These are phyloP conservation scores for Alternaria sp. DNA, from an alignment of 2,329 filamentous ascomycete genomes.

Conservation along the genomic window DNA sequence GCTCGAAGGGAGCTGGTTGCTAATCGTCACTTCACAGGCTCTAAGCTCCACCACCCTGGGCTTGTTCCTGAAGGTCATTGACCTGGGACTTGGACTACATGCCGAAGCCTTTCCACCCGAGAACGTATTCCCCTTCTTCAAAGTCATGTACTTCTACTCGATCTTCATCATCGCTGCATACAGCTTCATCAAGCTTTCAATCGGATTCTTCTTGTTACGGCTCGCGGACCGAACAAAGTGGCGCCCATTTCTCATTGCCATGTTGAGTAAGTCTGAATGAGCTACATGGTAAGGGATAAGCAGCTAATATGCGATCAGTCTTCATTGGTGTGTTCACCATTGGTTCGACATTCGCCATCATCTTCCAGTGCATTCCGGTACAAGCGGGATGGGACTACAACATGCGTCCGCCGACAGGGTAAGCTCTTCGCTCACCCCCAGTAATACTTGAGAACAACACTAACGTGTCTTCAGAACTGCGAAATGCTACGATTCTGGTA, in stretches of 20 bases:
- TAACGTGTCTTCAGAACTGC: constrained; percentile 16
- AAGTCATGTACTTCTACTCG: constrained; percentile 54
- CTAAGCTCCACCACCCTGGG: constrained; percentile 21
- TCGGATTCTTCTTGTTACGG: constrained; percentile 56
- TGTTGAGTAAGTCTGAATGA: constrained; percentile 47
- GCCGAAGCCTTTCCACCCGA: constrained; percentile 35
- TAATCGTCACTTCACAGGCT: constrained; percentile 3
- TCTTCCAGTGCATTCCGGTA: constrained; percentile 48
- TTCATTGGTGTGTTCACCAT: constrained; percentile 33
- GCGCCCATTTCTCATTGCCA: constrained; percentile 50
- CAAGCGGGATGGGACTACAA: constrained; percentile 52
- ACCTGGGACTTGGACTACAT: constrained; percentile 57
- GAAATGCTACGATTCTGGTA: constrained; percentile 42
- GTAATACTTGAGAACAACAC: no score
- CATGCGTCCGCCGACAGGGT: constrained; percentile 29
- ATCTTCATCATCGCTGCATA: constrained; percentile 55
- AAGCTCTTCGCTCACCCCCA: neutral
- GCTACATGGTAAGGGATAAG: neutral
- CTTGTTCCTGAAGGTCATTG: constrained; percentile 23
- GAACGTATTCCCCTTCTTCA: constrained; percentile 44
- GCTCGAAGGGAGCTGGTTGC: neutral
- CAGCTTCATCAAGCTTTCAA: constrained; percentile 56
- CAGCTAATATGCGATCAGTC: constrained; percentile 7
- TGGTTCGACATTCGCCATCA: constrained; percentile 29
- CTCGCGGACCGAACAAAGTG: constrained; percentile 42